phyloP scores from a whole-genome alignment of 2,329 filamentous ascomycete species.

The Dactylellina drechsleri region DNA sequence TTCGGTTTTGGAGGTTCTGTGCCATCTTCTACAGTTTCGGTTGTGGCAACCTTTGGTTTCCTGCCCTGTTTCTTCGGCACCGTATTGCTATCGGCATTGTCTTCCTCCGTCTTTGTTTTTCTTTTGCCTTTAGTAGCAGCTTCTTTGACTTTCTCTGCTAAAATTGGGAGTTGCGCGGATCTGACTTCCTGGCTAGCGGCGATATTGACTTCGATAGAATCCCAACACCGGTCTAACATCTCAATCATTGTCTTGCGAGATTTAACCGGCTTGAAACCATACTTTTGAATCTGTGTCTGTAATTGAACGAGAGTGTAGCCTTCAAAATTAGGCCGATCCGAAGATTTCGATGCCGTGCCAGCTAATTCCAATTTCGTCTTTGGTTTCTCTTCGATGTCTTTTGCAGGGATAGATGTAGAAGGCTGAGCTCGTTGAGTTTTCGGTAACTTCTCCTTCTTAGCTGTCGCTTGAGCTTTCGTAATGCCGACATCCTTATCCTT shows the following conservation, averaged over 20 bases:
- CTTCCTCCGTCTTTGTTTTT: constrained; percentile 18
- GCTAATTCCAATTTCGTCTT: background rate
- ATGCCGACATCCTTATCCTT: background rate
- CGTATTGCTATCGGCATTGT: constrained; percentile 1
- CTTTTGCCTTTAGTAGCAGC: constrained; percentile 11
- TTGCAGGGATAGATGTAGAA: constrained; percentile 11
- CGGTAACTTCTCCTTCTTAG: constrained; percentile 6
- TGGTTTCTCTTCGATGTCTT: background rate
- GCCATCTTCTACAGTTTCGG: constrained; percentile 2
- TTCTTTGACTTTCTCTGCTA: background rate
- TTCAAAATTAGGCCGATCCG: constrained; percentile 47
- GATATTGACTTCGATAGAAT: constrained; percentile 26
- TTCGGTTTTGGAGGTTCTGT: constrained; percentile 23
- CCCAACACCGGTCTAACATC: constrained; percentile 48
- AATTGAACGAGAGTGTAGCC: constrained; percentile 44
- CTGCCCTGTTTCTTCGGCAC: constrained; percentile 38
- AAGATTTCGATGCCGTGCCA: background rate
- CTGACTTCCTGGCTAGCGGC: constrained; percentile 11
- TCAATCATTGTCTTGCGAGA: constrained; percentile 51
- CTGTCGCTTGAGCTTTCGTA: background rate
- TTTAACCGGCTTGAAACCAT: constrained; percentile 50
- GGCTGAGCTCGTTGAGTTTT: constrained; percentile 14
- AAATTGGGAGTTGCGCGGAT: background rate
- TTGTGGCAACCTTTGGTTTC: constrained; percentile 22
- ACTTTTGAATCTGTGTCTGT: constrained; percentile 40